Base-by-base conservation (phyloP, 768 basidiomycete species). In the Boletus insuetus region DNA sequence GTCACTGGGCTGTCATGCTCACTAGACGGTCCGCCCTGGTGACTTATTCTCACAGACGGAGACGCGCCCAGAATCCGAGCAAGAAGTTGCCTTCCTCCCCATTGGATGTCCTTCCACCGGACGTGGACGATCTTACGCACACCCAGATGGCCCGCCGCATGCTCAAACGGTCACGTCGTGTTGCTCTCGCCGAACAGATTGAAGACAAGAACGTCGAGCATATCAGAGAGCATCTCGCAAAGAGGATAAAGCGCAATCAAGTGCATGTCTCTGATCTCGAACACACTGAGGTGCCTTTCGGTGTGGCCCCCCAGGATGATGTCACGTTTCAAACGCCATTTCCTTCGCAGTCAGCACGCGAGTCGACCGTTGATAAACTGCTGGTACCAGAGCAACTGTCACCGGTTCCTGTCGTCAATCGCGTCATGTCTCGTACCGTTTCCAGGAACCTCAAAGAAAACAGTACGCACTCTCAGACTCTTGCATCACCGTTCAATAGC, bases 401-500 rank as follows among this genome's bases (percentile, higher is more conserved):
- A 19, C 79, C 78, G 2, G 67, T 79, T 31, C 80, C 80, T 47
- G 46, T 64, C 29, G 49, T 64, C 58, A 67, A 67, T 53, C 73
- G 70, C 29, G 60, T 69, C 26, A 46, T 69, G 37, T 73, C 76
- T 54, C 73, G 74, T 56, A 75, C 73, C 42, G 69, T 69, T 37
- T 78, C 78, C 40, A 69, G 69, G 43, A 73, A 68, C 39, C 66
- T 75, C 54, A 78, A 77, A 53, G 76, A 78, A 57, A 79, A 78
- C 47, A 53, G 37, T 19, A 10, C 24, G 22, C 56, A 53, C 37
- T 55, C 66, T 53, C 68, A 55, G 20, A 26, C 44, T 19, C 74
- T 80, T 22, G 75, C 72, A 12, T 81, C 78, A 24, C 79, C 81
- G 2, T 82, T 80, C 59, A 70, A 63, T 47, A 79, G 79, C 42